Percentiles rank a stretch among this genome's conserved stretches.
Evolutionary conservation across 257 asterid genomes (phyloP).

Genomic region (Solanum corneliomulleri): DNA sequence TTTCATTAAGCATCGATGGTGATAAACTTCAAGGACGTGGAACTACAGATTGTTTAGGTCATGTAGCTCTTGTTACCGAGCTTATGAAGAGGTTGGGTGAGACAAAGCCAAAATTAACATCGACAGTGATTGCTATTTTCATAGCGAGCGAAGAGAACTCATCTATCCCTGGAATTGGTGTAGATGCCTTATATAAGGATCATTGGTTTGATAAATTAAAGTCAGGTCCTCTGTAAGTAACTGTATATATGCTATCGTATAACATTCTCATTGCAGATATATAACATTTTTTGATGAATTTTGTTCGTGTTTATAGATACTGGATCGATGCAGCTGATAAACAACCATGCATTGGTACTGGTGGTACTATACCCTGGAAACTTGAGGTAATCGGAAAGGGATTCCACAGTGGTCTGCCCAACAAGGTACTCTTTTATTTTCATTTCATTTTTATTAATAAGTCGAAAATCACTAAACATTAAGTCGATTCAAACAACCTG

Average conservation of each 20-base stretch:
- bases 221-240: slow-evolving; percentile 75
- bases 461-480: too few relatives aligned
- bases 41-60: slow-evolving; percentile 94
- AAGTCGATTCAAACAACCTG: too few relatives aligned
- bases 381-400: slow-evolving; percentile 75
- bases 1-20: slow-evolving; percentile 65
- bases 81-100: slow-evolving; percentile 72
- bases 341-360: slow-evolving; percentile 98
- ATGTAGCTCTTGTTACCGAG: slow-evolving; percentile 89
- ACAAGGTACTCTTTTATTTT: slow-evolving; percentile 39
- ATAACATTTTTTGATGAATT: background rate
- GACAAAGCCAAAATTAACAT: slow-evolving; percentile 60
- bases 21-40: slow-evolving; percentile 94
- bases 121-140: slow-evolving; percentile 87
- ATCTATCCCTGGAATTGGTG: slow-evolving; percentile 89
- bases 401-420: slow-evolving; percentile 92
- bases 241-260: background rate
- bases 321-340: slow-evolving; percentile 98
- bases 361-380: slow-evolving; percentile 95
- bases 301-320: slow-evolving; percentile 35
- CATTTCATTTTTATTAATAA: too few relatives aligned
- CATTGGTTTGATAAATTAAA: slow-evolving; percentile 69
- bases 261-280: background rate
- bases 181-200: slow-evolving; percentile 74
- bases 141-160: slow-evolving; percentile 98